Percentiles rank a stretch among this genome's conserved stretches.
These are phyloP conservation scores for Starmerella khaoyaiensis DNA, from an alignment of 805 yeast species.

Conservation along the genomic window DNA sequence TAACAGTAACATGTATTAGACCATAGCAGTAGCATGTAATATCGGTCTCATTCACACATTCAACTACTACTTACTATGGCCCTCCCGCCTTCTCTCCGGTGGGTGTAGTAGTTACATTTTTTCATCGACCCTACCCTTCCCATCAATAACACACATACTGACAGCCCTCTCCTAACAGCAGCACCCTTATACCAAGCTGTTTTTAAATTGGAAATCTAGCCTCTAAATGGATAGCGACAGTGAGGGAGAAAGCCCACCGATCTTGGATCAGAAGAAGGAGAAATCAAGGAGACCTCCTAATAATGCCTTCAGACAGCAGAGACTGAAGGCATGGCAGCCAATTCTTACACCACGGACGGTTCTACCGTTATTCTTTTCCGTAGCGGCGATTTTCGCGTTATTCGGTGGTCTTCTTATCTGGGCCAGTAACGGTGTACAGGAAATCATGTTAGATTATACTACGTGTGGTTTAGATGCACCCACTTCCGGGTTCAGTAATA, in stretches of 20 bases:
- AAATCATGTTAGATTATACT: constrained; percentile 61
- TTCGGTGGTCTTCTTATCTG: constrained; percentile 74
- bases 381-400: constrained; percentile 76
- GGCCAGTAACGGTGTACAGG: constrained; percentile 70
- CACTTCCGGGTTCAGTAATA: constrained; percentile 32
- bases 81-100: no score
- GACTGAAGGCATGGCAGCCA: constrained; percentile 68
- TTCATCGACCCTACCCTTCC: no score
- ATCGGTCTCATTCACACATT: no score
- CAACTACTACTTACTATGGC: no score
- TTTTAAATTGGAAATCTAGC: no score
- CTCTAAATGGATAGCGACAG: constrained; percentile 27
- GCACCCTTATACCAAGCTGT: background rate
- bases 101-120: no score
- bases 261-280: constrained; percentile 25
- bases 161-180: background rate
- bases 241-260: constrained; percentile 24
- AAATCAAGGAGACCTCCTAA: constrained; percentile 34
- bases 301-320: constrained; percentile 40
- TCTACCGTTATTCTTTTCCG: constrained; percentile 61
- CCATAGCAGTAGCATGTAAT: no score
- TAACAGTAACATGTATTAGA: no score
- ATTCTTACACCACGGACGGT: constrained; percentile 85
- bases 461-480: constrained; percentile 46
- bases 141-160: no score